Evolutionary conservation across 2,329 filamentous ascomycete genomes (phyloP), one percentile per base, ranked within the genome.

Genomic region (Pseudodiploospora longispora): DNA sequence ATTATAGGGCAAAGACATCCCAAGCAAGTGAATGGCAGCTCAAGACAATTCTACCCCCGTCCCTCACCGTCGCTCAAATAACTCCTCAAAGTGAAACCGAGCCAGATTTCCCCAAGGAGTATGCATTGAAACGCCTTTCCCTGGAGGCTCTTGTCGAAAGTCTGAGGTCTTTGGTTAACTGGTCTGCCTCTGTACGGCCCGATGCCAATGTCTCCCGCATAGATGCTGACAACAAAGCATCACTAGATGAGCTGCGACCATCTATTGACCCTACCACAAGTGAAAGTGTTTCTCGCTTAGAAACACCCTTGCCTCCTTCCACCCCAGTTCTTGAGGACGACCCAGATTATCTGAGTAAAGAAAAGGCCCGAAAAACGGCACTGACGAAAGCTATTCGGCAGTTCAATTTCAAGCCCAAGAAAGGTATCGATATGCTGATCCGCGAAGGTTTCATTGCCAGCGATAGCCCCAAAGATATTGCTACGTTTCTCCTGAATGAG

Each of bases 381-480:
- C 69, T 97, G 48, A 86, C 83, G 42, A 93, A 95, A 55, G 91
- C 86, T 2, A 85, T 96, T 43, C 81, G 83, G 40, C 85, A 88
- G 50, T 98, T 98, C 74, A 98, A 98, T 62, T 96, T 91, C 72
- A 98, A 98, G 63, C 89, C 94, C 0, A 98, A 98, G 65, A 81
- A 85, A 47, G 94, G 93, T 5, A 79, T 98, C 59, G 95, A 95
- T 60, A 68, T 85, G 10, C 67, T 98, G 12, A 60, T 97, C 9
- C 76, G 85, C 28, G 86, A 94, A 50, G 87, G 88, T 0, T 96
- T 98, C 61, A 95, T 98, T 47, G 67, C 77, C 1, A 91, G 85
- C 44, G 79, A 90, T 42, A 77, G 73, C 6, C 84, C 93, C 0
- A 72, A 83, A 46, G 88, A 95, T 52, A 87, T 98, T 56, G 93